Percentiles rank a stretch among this genome's conserved stretches.
Conservation (phyloP, 2,329 filamentous ascomycete genomes). For the Dothistroma septosporum region DNA sequence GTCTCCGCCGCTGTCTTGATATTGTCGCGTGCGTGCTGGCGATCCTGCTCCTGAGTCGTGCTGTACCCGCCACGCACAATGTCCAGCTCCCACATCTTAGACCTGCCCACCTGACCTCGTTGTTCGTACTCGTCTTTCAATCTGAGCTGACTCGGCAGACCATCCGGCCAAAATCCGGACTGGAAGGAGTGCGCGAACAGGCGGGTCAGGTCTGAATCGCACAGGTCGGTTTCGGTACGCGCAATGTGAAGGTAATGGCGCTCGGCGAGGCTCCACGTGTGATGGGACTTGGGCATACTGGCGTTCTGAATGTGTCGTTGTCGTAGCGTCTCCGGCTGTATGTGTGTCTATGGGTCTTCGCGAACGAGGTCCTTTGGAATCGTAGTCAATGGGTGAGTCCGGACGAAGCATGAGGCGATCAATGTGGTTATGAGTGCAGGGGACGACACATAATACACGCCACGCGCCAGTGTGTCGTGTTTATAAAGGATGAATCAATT, state of each 20-base stretch:
- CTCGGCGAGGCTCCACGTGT: background rate
- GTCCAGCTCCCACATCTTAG: too few species aligned
- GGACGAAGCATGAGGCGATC: too few species aligned
- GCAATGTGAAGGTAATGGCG: background rate
- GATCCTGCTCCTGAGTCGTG: background rate
- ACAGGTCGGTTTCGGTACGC: background rate
- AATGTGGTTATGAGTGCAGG: too few species aligned
- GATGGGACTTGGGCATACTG: background rate
- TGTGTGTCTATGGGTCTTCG: too few species aligned
- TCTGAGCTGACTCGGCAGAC: background rate
- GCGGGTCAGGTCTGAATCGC: background rate
- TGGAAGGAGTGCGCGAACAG: background rate
- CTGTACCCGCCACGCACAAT: background rate
- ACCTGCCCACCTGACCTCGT: too few species aligned
- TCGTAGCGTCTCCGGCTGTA: background rate
- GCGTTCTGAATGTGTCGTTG: background rate
- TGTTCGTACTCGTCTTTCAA: background rate
- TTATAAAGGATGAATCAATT: too few species aligned
- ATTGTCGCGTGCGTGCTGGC: background rate
- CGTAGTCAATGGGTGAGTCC: too few species aligned
- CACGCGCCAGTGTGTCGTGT: too few species aligned
- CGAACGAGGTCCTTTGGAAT: too few species aligned
- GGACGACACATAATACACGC: too few species aligned
- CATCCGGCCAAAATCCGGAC: background rate
- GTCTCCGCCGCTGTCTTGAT: background rate